phyloP scores from a whole-genome alignment of 805 yeast species.

The Metschnikowia noctiluminum region DNA sequence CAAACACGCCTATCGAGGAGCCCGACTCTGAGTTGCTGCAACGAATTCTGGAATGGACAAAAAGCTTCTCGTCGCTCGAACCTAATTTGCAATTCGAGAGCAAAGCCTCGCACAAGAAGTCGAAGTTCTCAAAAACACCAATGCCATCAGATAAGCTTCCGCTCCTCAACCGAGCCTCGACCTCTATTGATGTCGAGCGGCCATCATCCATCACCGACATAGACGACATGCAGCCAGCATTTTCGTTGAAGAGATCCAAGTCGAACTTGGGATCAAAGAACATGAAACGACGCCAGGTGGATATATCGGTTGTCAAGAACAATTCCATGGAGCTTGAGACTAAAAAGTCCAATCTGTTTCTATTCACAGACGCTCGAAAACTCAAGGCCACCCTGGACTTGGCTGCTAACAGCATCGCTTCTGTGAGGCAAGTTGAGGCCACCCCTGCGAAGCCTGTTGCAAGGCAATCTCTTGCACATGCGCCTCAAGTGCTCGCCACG shows the following conservation, averaged over 20 bases:
- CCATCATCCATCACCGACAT: conserved; percentile 19
- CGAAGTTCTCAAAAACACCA: conserved; percentile 18
- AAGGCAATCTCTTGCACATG: not conserved
- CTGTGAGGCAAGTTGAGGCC: conserved; percentile 25
- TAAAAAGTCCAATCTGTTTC: conserved; percentile 18
- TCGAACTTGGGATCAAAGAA: conserved; percentile 39
- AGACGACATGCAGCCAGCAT: conserved; percentile 29
- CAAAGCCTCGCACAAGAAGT: not conserved
- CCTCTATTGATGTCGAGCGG: conserved; percentile 18
- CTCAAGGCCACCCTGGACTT: conserved; percentile 7
- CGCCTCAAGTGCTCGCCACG: conserved; percentile 15
- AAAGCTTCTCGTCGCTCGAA: conserved; percentile 3
- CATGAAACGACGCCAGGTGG: conserved; percentile 40
- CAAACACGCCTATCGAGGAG: not conserved
- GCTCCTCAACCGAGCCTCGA: conserved; percentile 18
- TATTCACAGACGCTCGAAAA: conserved; percentile 28
- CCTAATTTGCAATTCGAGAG: not conserved
- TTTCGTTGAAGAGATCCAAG: conserved; percentile 37
- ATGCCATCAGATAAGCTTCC: conserved; percentile 11
- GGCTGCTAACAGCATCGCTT: conserved; percentile 17
- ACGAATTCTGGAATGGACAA: conserved; percentile 2
- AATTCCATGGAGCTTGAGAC: conserved; percentile 5
- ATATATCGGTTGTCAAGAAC: conserved; percentile 23
- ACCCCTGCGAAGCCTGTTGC: conserved; percentile 24
- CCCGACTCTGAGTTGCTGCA: not conserved